phyloP scores from a whole-genome alignment of 805 yeast genomes.

The Torulaspora franciscae region DNA sequence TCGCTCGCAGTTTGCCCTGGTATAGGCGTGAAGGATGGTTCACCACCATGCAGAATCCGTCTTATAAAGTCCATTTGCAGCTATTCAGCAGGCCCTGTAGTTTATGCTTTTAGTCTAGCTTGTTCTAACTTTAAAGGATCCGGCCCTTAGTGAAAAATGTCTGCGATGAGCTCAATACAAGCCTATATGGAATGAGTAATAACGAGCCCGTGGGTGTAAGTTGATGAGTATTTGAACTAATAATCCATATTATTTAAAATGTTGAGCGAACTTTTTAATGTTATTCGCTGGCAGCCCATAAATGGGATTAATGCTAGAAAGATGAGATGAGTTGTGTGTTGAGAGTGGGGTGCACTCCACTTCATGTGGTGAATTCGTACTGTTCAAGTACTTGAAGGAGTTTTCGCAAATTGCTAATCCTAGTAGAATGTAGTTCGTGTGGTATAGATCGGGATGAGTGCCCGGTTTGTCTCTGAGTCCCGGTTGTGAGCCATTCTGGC shows the following conservation, averaged over 20 bases:
- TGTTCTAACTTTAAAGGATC: not conserved
- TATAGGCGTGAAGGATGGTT: conserved; percentile 17
- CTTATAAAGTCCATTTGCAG: conserved; percentile 16
- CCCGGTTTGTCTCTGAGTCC: conserved; percentile 92
- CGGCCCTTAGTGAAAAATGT: not conserved
- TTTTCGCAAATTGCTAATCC: conserved; percentile 50
- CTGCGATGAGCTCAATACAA: not conserved
- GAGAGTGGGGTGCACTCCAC: not conserved
- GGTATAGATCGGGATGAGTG: conserved; percentile 75
- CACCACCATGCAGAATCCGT: conserved; percentile 15
- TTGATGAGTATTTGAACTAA: not conserved
- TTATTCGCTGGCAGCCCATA: conserved; percentile 51
- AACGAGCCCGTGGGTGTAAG: not conserved
- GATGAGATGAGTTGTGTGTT: conserved; percentile 7
- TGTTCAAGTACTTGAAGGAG: conserved; percentile 4
- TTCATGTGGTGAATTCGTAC: not conserved
- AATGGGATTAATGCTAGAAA: conserved; percentile 46
- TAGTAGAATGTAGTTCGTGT: conserved; percentile 75
- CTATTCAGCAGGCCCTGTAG: not conserved
- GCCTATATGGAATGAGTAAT: not conserved
- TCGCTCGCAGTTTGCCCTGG: conserved; percentile 12
- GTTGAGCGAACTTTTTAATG: conserved; percentile 35
- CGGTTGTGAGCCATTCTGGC: conserved; percentile 57
- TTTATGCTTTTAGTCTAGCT: not conserved
- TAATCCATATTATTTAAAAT: conserved; percentile 12